These are phyloP conservation scores for Claviceps paspali DNA, from an alignment of 2,329 filamentous ascomycete species.

Conservation along the genomic window DNA sequence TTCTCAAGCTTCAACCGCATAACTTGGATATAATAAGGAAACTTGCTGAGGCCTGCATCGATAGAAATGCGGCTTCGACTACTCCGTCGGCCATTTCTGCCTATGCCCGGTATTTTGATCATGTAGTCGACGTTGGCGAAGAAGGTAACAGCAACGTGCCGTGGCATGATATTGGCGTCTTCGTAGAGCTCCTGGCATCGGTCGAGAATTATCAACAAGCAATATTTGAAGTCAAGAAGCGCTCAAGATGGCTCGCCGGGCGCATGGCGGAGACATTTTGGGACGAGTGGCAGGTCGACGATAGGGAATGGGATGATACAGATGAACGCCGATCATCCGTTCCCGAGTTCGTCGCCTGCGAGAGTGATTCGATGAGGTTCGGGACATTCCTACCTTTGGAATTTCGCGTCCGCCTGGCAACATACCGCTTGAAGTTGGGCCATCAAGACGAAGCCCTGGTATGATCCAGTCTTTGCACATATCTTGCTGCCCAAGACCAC, in stretches of 20 bases:
- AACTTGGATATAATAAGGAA: conserved; percentile 40
- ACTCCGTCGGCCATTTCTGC: conserved; percentile 28
- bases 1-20: conserved; percentile 35
- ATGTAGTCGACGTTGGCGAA: conserved; percentile 20
- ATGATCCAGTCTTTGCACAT: conserved; percentile 17
- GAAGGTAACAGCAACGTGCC: conserved; percentile 25
- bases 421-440: conserved; percentile 63
- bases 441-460: conserved; percentile 60
- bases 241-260: conserved; percentile 72
- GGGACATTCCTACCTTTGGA: conserved; percentile 64
- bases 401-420: conserved; percentile 66
- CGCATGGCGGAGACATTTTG: conserved; percentile 61
- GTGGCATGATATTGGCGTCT: conserved; percentile 79
- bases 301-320: conserved; percentile 76
- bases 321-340: conserved; percentile 51
- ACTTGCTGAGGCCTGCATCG: conserved; percentile 40
- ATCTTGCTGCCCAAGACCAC: background rate
- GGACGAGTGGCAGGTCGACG: conserved; percentile 57
- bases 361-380: conserved; percentile 44
- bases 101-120: conserved; percentile 32
- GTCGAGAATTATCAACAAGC: conserved; percentile 48
- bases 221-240: conserved; percentile 50
- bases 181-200: conserved; percentile 63
- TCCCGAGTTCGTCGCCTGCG: conserved; percentile 40
- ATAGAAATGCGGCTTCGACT: conserved; percentile 28